Evolutionary conservation across 352 stramenopile species (phyloP).

Genomic region (Globisporangium heterothallicum): DNA sequence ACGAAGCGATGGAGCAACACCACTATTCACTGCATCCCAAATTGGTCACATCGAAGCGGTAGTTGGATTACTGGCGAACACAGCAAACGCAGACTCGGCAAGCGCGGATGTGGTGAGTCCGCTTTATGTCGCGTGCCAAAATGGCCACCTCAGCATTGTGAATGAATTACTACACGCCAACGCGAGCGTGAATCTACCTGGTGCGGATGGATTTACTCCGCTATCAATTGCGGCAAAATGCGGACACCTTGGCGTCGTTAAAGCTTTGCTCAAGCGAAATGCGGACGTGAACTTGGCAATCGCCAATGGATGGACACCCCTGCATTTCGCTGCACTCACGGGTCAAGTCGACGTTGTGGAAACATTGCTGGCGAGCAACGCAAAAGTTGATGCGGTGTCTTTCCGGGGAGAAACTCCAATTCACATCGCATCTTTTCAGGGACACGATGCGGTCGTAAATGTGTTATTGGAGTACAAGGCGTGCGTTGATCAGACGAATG

Average conservation of each 20-base stretch:
- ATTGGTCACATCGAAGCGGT: neutral
- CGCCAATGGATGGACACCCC: neutral
- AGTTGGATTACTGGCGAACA: neutral
- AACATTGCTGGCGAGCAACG: neutral
- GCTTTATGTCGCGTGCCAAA: slow-evolving; percentile 7
- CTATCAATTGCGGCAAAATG: slow-evolving; percentile 2
- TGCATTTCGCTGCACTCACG: neutral
- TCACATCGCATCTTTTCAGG: slow-evolving; percentile 1
- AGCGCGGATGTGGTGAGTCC: too few species aligned
- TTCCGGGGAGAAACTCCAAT: neutral
- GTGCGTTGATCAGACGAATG: neutral
- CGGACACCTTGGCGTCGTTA: neutral
- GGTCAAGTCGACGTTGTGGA: neutral
- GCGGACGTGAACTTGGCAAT: neutral
- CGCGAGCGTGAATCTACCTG: neutral
- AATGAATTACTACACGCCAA: neutral
- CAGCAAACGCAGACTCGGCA: too few species aligned
- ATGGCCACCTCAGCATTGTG: neutral
- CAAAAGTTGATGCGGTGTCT: neutral
- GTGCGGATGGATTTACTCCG: neutral
- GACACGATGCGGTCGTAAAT: neutral
- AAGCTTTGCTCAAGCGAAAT: neutral
- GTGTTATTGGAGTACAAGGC: neutral
- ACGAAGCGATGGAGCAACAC: neutral
- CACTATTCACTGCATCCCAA: slow-evolving; percentile 1